phyloP scores from a whole-genome alignment of 352 stramenopile genomes.

The Globisporangium polare region DNA sequence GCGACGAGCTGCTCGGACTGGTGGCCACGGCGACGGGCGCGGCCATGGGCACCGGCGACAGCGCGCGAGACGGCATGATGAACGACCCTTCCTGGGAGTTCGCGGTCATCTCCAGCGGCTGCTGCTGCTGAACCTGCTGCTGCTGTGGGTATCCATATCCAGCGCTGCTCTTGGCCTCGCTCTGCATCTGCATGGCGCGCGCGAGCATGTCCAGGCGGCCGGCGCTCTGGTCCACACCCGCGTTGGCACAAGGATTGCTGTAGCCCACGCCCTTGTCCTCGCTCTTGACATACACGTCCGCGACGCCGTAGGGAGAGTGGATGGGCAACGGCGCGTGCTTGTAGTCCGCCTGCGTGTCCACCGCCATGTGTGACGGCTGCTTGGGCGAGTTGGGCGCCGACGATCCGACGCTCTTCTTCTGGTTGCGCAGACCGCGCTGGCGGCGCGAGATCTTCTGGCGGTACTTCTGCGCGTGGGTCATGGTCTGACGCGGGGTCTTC shows the following conservation, averaged over 20 bases:
- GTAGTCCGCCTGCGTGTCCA: slow-evolving; percentile 29
- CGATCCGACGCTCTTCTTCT: slow-evolving; percentile 43
- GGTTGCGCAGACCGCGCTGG: slow-evolving; percentile 68
- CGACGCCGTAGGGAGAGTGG: slow-evolving; percentile 52
- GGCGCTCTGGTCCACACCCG: slow-evolving; percentile 24
- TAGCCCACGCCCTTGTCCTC: slow-evolving; percentile 21
- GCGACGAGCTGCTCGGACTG: slow-evolving; percentile 40
- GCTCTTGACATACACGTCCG: slow-evolving; percentile 53
- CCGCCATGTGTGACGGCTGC: neutral
- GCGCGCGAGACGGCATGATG: slow-evolving; percentile 5
- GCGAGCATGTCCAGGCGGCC: slow-evolving; percentile 70
- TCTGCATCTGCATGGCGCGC: slow-evolving; percentile 48
- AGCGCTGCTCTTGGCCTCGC: slow-evolving; percentile 8
- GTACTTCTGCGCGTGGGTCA: slow-evolving; percentile 85
- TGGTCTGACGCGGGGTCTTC: slow-evolving; percentile 92
- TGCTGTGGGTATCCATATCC: slow-evolving; percentile 8
- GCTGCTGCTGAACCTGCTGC: slow-evolving; percentile 14
- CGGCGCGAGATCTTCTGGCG: slow-evolving; percentile 78
- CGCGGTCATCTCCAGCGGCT: slow-evolving; percentile 18
- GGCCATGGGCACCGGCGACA: slow-evolving; percentile 16
- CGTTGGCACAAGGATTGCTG: neutral
- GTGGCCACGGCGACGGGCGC: slow-evolving; percentile 8
- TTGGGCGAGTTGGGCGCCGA: slow-evolving; percentile 14
- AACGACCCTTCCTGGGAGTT: slow-evolving; percentile 16
- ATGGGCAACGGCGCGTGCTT: slow-evolving; percentile 25